These are phyloP conservation scores for Gymnopus androsaceus DNA, from an alignment of 1,284 basidiomycete genomes.

Conservation along the genomic window DNA sequence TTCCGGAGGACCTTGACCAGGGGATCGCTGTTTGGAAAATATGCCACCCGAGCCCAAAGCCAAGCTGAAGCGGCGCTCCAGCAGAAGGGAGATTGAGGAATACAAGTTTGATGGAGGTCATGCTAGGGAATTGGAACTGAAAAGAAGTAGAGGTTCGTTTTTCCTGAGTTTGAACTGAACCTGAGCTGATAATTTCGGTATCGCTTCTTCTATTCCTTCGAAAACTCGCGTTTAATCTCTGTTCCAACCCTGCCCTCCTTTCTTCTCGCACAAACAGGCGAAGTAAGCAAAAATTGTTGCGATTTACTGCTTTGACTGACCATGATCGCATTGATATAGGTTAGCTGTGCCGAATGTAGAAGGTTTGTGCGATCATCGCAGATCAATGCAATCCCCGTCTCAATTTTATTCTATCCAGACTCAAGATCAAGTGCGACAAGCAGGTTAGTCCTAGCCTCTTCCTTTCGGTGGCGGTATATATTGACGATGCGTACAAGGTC, in stretches of 20 bases:
- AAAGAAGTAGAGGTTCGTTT: conserved; percentile 47
- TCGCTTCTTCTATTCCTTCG: conserved; percentile 15
- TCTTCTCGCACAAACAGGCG: conserved; percentile 16
- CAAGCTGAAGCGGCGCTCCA: conserved; percentile 47
- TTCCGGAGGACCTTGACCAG: neutral
- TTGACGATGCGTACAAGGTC: no score
- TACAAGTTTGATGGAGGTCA: conserved; percentile 50
- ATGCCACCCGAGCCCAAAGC: conserved; percentile 54
- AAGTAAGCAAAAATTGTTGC: conserved; percentile 10
- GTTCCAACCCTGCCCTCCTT: conserved; percentile 11
- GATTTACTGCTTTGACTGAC: neutral
- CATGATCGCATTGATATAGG: conserved; percentile 33
- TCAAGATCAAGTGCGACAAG: conserved; percentile 78
- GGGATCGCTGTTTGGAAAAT: neutral
- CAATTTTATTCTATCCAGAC: conserved; percentile 37
- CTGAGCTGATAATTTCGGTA: conserved; percentile 6
- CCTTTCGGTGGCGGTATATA: no score
- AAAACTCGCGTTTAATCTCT: conserved; percentile 6
- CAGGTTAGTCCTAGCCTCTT: conserved; percentile 17
- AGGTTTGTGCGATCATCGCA: conserved; percentile 46
- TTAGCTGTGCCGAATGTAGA: conserved; percentile 69
- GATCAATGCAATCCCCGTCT: conserved; percentile 41
- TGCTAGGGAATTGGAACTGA: conserved; percentile 54
- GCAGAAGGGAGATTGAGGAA: conserved; percentile 50
- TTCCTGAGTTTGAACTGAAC: conserved; percentile 10